Percentiles rank a stretch among this genome's conserved stretches.
These are phyloP conservation scores for Cucurbita pepo DNA, from an alignment of 306 rosid species.

Conservation along the genomic window DNA sequence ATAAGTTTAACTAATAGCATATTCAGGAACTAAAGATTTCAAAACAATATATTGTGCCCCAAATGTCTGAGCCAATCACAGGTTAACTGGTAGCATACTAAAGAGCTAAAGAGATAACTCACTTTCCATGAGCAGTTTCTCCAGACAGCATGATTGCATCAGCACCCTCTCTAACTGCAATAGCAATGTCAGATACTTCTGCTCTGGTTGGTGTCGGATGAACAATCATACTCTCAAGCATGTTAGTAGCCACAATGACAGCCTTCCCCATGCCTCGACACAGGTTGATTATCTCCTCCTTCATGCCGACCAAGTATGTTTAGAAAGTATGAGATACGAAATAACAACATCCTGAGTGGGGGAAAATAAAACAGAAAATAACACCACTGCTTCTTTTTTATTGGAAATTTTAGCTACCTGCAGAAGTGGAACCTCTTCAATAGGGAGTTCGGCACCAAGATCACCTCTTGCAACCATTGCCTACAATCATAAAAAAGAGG, in stretches of 20 bases:
- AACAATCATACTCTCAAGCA: constrained; percentile 99
- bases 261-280: constrained; percentile 99
- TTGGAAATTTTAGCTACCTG: constrained; percentile 22
- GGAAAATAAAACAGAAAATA: neutral
- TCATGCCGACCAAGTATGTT: constrained; percentile 4
- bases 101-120: constrained; percentile 15
- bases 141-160: constrained; percentile 95
- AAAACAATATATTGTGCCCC: neutral
- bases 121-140: constrained; percentile 99
- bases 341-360: neutral
- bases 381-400: neutral
- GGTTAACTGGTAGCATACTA: neutral
- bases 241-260: constrained; percentile 94
- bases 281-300: constrained; percentile 85
- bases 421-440: constrained; percentile 54
- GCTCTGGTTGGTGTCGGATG: constrained; percentile 99
- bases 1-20: neutral
- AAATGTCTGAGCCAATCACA: neutral
- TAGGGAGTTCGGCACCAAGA: constrained; percentile 59
- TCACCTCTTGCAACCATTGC: constrained; percentile 73
- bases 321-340: neutral
- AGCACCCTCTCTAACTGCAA: constrained; percentile 98
- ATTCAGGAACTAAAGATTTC: neutral
- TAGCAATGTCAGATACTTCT: constrained; percentile 94
- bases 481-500: constrained; percentile 8